Base-by-base conservation (phyloP, 1,284 basidiomycete genomes). In the Mixia osmundae region DNA sequence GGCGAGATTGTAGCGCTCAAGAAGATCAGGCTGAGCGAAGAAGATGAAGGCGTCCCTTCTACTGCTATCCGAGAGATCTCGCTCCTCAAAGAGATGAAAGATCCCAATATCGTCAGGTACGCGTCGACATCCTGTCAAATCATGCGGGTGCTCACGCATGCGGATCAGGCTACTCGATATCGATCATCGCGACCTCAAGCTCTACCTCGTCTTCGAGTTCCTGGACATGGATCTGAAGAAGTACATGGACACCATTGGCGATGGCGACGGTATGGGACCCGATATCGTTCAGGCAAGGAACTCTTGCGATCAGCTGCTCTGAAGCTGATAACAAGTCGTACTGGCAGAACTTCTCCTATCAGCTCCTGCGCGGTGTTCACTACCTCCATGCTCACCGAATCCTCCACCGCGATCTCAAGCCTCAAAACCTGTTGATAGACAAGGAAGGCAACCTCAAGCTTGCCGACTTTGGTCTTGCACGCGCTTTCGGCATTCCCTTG, bases 61-160 rank as follows among this genome's bases (percentile, higher is more conserved):
- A 97, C 91, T 11, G 89, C 89, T 39, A 91, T 97, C 54, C 71
- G 89, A 37, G 89, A 97, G 62, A 95, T 97, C 58, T 85, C 79
- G 58, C 61, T 97, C 43, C 63, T 97, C 51, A 97, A 95, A 59
- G 89, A 97, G 57, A 69, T 97, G 16, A 80, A 79, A 52, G 78
- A 94, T 53, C 80, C 85, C 30, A 82, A 94, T 56, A 80, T 97
- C 51, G 87, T 97, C 51, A 66, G 65, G 79, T 80, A 16, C 19
- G 46, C 35, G n/a, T n/a, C 24, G 23, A 11, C 11, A 14, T 19
- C 19, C 26, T 24, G 25, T 22, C 29, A 10, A 24, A 11, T 39
- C 16, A 34, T 31, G 3, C 9, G 37, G 30, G 30, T 18, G 7
- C n/a, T 32, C n/a, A 34, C 33, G 24, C 22, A 20, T 10, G 12